Percentiles rank a stretch among this genome's conserved stretches.
These are phyloP conservation scores for Leccinum disarticulatum DNA, from an alignment of 768 basidiomycete species.

Conservation along the genomic window DNA sequence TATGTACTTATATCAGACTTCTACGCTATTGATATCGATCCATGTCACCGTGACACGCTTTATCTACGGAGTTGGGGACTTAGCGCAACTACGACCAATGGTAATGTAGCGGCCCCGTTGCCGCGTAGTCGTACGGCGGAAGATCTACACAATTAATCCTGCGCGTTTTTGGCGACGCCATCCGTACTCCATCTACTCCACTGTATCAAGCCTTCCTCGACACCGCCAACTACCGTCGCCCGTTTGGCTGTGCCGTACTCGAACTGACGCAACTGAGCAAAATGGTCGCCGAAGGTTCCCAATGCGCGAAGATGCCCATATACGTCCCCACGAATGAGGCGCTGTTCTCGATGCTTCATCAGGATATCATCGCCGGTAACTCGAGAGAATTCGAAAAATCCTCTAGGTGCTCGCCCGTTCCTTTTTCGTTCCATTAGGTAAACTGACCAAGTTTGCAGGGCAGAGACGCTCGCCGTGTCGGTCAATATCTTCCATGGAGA, in stretches of 20 bases:
- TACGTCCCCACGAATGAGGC: slow-evolving; percentile 81
- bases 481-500: slow-evolving; percentile 89
- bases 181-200: slow-evolving; percentile 18
- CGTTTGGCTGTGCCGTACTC: slow-evolving; percentile 94
- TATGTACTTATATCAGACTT: no score
- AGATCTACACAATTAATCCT: no score
- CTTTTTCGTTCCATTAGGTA: neutral
- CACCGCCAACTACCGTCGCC: slow-evolving; percentile 66
- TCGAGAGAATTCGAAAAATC: slow-evolving; percentile 81
- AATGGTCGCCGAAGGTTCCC: slow-evolving; percentile 60
- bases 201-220: slow-evolving; percentile 36
- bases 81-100: no score
- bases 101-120: no score
- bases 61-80: no score
- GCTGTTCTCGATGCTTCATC: slow-evolving; percentile 90
- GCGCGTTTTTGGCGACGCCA: slow-evolving; percentile 22
- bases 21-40: no score
- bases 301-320: slow-evolving; percentile 83
- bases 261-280: slow-evolving; percentile 76
- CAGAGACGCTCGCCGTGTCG: slow-evolving; percentile 83
- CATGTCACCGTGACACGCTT: no score
- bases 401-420: slow-evolving; percentile 52
- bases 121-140: no score
- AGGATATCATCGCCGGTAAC: slow-evolving; percentile 85
- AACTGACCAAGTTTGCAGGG: slow-evolving; percentile 44